Evolutionary conservation across 305 asterid genomes (phyloP), one percentile per base, ranked within the genome.

Genomic region (Nicotiana rustica): DNA sequence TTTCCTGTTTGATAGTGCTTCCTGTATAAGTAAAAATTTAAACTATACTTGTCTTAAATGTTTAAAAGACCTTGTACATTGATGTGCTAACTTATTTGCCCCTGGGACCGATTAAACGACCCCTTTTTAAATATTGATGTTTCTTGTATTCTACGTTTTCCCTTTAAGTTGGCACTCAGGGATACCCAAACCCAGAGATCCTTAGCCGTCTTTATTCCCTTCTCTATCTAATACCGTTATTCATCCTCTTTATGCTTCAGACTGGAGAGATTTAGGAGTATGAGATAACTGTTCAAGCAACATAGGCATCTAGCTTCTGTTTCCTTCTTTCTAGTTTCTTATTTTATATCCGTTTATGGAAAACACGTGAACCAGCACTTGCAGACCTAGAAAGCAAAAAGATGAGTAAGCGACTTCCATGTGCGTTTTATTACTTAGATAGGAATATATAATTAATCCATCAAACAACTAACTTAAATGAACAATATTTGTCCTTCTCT

Each of bases 1-100:
- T 73, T 19, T 73, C 62, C 62, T 21, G 62, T 73, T 73, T 73
- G 29, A 52, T 73, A 52, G 29, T 75, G 29, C 29, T 29, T 75
- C 65, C 29, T 15, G 47, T 52, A 15, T 8, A 29, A 75, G 65
- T 29, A 17, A 47, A 49, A 52, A 3, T 52, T 49, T 13, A 12
- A 15, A 75, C 65, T 15, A 2, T 19, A 52, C 29, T 65, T 3
- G 13, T 65, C 41, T 29, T 65, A 29, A 65, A 29, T 29, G 70
- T 29, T 65, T 65, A 13, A 7, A 29, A 14, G 10, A 65, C 41
- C 10, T 29, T 29, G 41, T 36, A 29, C 6, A 64, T 55, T 17
- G 13, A 52, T 75, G 49, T 75, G 3, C 80, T 44, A 52, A 29
- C 44, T 1, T 75, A 29, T 52, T 35, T 52, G 5, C 44, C 14